Base-by-base conservation (phyloP, 495 filamentous ascomycete genomes). In the Aspergillus mulundensis region DNA sequence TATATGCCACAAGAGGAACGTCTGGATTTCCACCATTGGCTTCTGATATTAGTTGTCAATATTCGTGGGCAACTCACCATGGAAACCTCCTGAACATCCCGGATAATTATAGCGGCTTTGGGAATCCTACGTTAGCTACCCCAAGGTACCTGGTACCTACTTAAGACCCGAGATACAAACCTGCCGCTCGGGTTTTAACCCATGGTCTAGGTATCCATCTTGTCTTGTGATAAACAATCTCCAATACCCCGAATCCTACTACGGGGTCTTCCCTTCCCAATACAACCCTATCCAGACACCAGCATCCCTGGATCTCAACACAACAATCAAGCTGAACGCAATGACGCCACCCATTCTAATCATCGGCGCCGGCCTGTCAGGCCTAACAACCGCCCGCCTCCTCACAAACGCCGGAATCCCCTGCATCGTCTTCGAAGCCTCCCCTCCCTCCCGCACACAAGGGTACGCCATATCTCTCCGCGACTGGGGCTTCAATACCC, bases 331-430 rank as follows among this genome's bases (percentile, higher is more conserved):
- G 25, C n/a, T 24, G 14, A 30, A 28, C n/a, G n/a, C 21, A 30
- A 36, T 19, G 16, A 19, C 24, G 5, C 42, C 16, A 8, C 81
- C 77, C 43, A 69, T 81, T 30, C 76, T 82, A 49, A 81, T 82
- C 53, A 73, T 79, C 8, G 78, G 79, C 50, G 79, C 71, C 3
- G 81, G 80, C 42, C 57, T 83, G 38, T 61, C 75, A 5, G 79
- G 79, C 7, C 75, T 84, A 8, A 61, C 79, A 3, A 64, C 81
- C 2, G 80, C 72, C 3, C 79, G 57, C n/a, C 51, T 59, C 10
- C 52, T 59, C 25, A 59, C 57, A 42, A 59, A 59, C n/a, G 28
- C 38, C 46, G 21, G 20, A 11, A 59, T 59, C 28, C 44, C 57
- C n/a, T 48, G 48, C 43, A 59, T 59, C 45, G 44, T 54, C 38